These are phyloP conservation scores for Magnolia officinalis DNA, from an alignment of 164 flowering plant genomes.

Conservation along the genomic window DNA sequence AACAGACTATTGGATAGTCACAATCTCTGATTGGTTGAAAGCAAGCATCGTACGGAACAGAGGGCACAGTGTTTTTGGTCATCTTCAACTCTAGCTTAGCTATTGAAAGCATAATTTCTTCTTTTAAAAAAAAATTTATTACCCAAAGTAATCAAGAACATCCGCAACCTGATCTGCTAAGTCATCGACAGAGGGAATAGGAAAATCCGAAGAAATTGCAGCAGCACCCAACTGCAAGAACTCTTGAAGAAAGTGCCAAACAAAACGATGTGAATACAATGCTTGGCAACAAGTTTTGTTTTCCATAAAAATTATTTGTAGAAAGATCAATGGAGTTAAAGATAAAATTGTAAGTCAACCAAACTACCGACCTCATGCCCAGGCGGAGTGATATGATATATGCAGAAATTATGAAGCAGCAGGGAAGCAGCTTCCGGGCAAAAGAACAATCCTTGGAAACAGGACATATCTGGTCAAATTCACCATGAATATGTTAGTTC, in stretches of 20 bases:
- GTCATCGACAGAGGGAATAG: slow-evolving; percentile 52
- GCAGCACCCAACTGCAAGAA: slow-evolving; percentile 71
- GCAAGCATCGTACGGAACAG: background rate
- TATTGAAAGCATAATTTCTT: background rate
- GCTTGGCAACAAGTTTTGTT: background rate
- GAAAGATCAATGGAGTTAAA: background rate
- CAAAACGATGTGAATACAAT: slow-evolving; percentile 16
- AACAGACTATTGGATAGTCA: background rate
- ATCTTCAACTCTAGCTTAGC: background rate
- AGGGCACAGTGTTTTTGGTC: background rate
- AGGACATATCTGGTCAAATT: slow-evolving; percentile 66
- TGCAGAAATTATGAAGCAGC: slow-evolving; percentile 84
- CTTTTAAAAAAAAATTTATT: background rate
- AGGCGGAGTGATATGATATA: slow-evolving; percentile 84
- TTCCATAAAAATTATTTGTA: background rate
- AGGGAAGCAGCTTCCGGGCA: slow-evolving; percentile 88
- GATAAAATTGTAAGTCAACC: slow-evolving; percentile 3
- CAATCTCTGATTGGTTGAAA: background rate
- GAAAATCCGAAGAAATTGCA: slow-evolving; percentile 38
- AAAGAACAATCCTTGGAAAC: slow-evolving; percentile 83
- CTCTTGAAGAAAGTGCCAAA: slow-evolving; percentile 32
- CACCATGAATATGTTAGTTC: background rate
- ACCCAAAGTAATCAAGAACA: slow-evolving; percentile 82
- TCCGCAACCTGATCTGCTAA: slow-evolving; percentile 69
- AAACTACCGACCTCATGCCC: slow-evolving; percentile 78